Conservation (phyloP, 768 basidiomycete genomes). For the Pleurotus tuoliensis region DNA sequence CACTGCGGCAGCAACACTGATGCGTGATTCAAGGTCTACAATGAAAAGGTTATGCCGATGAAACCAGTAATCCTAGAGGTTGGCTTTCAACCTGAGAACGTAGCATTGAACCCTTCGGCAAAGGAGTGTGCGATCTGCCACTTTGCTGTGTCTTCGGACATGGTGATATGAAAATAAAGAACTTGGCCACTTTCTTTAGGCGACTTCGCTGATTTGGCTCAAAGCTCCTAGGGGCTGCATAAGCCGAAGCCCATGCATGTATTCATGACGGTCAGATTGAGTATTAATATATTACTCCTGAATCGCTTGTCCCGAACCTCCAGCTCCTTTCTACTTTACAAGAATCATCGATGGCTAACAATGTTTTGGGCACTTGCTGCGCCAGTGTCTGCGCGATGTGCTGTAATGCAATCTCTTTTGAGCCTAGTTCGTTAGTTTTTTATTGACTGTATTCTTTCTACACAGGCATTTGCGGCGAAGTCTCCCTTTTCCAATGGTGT, state of each 20-base stretch:
- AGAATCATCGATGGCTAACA: slow-evolving; percentile 9
- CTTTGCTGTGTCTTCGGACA: slow-evolving; percentile 7
- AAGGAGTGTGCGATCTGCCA: slow-evolving; percentile 3
- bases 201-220: too few relatives aligned
- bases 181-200: too few relatives aligned
- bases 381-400: slow-evolving; percentile 24
- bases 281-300: too few relatives aligned
- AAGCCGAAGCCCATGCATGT: too few relatives aligned
- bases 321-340: too few relatives aligned
- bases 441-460: not conserved
- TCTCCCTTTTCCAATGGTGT: slow-evolving; percentile 4
- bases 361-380: slow-evolving; percentile 9
- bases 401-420: slow-evolving; percentile 13
- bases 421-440: not conserved
- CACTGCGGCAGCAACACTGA: slow-evolving; percentile 33
- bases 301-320: too few relatives aligned
- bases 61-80: not conserved
- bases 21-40: slow-evolving; percentile 45
- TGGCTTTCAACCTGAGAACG: not conserved
- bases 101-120: not conserved
- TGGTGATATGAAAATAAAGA: too few relatives aligned
- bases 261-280: too few relatives aligned
- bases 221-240: too few relatives aligned
- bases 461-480: not conserved
- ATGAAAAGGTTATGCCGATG: not conserved